These are phyloP conservation scores for Pseudopyricularia javanii DNA, from an alignment of 2,329 filamentous ascomycete genomes.

Conservation along the genomic window DNA sequence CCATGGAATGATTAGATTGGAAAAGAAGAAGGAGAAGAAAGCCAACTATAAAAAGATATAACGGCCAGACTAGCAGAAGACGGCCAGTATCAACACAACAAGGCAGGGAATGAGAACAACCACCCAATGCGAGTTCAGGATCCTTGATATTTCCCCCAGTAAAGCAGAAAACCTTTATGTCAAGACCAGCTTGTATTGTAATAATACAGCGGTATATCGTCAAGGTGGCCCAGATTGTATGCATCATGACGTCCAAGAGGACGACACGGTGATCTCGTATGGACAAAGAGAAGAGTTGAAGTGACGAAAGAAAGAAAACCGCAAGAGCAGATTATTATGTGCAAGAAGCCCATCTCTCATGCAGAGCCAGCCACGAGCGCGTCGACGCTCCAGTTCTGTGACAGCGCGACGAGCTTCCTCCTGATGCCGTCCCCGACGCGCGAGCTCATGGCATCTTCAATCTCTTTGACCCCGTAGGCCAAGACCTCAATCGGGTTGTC, in stretches of 20 bases:
- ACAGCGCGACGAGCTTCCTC: constrained; percentile 27
- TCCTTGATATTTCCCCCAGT: neutral
- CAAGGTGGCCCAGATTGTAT: neutral
- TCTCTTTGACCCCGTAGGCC: constrained; percentile 23
- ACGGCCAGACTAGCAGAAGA: too few species aligned
- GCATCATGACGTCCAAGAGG: neutral
- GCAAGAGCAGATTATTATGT: neutral
- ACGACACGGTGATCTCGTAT: neutral
- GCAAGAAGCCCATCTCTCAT: neutral
- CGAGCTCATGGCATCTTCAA: constrained; percentile 26
- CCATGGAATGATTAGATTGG: neutral
- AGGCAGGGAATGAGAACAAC: neutral
- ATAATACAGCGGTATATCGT: neutral
- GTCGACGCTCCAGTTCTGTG: constrained; percentile 24
- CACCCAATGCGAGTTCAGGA: neutral
- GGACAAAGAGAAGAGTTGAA: neutral
- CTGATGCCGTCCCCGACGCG: constrained; percentile 31
- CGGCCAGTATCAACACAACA: too few species aligned
- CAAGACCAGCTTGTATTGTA: neutral
- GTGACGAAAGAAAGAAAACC: neutral
- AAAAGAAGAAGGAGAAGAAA: neutral
- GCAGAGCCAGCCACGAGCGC: constrained; percentile 5
- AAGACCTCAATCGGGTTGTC: constrained; percentile 26
- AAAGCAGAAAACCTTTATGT: neutral
- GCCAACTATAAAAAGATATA: neutral